Evolutionary conservation across 108 stramenopile species (phyloP).

Genomic region (Phaeodactylum tricornutum): DNA sequence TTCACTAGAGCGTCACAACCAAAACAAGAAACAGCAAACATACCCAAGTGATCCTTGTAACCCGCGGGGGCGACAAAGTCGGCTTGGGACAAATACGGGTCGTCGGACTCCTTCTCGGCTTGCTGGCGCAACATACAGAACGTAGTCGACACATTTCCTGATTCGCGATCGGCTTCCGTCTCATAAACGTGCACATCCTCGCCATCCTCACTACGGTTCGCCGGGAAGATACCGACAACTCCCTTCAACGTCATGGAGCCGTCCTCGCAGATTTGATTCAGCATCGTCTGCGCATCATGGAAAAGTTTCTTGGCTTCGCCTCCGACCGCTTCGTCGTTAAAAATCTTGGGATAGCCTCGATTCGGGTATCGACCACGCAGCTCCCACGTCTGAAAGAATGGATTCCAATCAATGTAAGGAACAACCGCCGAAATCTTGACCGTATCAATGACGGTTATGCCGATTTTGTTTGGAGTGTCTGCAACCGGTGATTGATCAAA

Average conservation of each 20-base stretch:
- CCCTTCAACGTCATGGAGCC: conserved; percentile 86
- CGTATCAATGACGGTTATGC: conserved; percentile 73
- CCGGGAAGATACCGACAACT: conserved; percentile 92
- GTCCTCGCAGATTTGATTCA: conserved; percentile 85
- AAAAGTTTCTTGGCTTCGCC: conserved; percentile 96
- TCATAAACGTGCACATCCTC: conserved; percentile 95
- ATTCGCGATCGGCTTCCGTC: conserved; percentile 66
- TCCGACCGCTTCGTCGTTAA: conserved; percentile 95
- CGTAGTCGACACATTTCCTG: conserved; percentile 52
- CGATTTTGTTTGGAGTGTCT: conserved; percentile 68
- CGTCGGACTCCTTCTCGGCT: conserved; percentile 95
- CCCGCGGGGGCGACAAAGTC: conserved; percentile 99
- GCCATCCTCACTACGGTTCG: conserved; percentile 87
- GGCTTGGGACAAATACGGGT: conserved; percentile 91
- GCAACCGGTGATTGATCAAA: conserved; percentile 82
- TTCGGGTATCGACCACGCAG: conserved; percentile 98
- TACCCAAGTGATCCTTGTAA: conserved; percentile 90
- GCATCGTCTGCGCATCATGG: conserved; percentile 92
- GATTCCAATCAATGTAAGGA: conserved; percentile 99
- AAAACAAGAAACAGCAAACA: conserved; percentile 97
- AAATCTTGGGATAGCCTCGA: conserved; percentile 99
- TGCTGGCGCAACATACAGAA: conserved; percentile 99
- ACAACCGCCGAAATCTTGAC: conserved; percentile 81
- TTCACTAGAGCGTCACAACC: conserved; percentile 89
- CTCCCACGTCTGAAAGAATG: conserved; percentile 99